Evolutionary conservation across 305 asterid genomes (phyloP).

Genomic region (Stenogyne calaminthoides): DNA sequence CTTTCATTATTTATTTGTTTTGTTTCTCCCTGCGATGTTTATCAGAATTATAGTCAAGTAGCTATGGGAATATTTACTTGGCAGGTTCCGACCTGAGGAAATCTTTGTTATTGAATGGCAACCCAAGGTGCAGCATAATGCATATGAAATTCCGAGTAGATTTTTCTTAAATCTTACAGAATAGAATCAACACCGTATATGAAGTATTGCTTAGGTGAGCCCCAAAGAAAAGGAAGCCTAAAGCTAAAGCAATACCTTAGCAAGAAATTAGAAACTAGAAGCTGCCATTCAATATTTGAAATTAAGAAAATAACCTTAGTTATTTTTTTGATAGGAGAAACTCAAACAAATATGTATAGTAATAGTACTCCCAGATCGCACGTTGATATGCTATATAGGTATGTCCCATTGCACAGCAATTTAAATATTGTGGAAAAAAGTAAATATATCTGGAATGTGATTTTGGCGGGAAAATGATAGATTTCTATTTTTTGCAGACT

Average conservation of each 20-base stretch:
- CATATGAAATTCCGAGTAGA: not conserved
- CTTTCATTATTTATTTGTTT: not conserved
- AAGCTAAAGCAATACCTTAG: not conserved
- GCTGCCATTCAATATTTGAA: not conserved
- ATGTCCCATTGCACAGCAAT: not conserved
- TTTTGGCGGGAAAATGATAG: not conserved
- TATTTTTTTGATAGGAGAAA: too few relatives aligned
- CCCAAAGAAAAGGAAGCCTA: not conserved
- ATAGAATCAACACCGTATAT: not conserved
- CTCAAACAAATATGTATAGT: too few relatives aligned
- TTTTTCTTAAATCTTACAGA: not conserved
- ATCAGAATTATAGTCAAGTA: not conserved
- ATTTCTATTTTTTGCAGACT: not conserved
- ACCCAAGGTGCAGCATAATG: not conserved
- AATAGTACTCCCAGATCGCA: not conserved
- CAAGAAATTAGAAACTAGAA: not conserved
- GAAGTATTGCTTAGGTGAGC: not conserved
- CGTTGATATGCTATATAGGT: not conserved
- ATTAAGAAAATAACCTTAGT: not conserved
- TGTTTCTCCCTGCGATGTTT: not conserved
- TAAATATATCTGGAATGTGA: not conserved
- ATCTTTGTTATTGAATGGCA: not conserved
- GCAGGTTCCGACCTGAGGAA: not conserved
- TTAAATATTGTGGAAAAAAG: not conserved
- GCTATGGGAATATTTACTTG: not conserved